Evolutionary conservation across 257 asterid species (phyloP), one percentile per base, ranked within the genome.

Genomic region (Apocynum venetum): DNA sequence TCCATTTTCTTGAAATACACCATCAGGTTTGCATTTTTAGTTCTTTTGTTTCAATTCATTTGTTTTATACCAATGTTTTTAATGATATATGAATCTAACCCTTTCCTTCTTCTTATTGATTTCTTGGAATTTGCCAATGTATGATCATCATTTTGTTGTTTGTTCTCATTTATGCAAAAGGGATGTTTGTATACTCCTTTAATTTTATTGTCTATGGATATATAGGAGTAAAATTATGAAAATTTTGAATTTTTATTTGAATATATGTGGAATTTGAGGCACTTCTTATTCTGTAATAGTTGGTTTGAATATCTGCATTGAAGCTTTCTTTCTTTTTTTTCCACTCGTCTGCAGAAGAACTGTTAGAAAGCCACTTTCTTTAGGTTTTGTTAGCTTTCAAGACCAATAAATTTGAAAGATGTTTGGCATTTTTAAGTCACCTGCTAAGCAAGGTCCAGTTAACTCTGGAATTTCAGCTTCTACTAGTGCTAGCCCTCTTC

Each of bases 381-480:
- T 25, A 15, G 14, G 48, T 17, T 38, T 36, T 53, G 63, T 19
- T n/a, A 19, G 35, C 38, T 35, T 13, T 47, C 4, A 44, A 64
- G 46, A 40, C 31, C 41, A 69, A 68, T 20, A 67, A 46, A 11
- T 55, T 53, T 4, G 6, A 15, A 86, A 80, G 69, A 96, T 96
- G 99, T 96, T 96, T 73, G 97, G 99, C 15, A 88, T 89, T 77
- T 86, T 80, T 78, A 95, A 89, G 87, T 83, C 90, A 10, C 72
- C 81, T 44, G 85, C 87, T 86, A 61, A 79, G 82, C 47, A 84
- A 73, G 56, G 63, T 44, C 64, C 88, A 38, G 75, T 8, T 3
- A 88, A 84, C 17, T 17, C 86, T 57, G 76, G 70, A 78, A 19
- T 4, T 48, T 51, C 86, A 0, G 80, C 88, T 48, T 80, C 83